phyloP scores from a whole-genome alignment of 2,329 filamentous ascomycete genomes.

The Beauveria asiatica region DNA sequence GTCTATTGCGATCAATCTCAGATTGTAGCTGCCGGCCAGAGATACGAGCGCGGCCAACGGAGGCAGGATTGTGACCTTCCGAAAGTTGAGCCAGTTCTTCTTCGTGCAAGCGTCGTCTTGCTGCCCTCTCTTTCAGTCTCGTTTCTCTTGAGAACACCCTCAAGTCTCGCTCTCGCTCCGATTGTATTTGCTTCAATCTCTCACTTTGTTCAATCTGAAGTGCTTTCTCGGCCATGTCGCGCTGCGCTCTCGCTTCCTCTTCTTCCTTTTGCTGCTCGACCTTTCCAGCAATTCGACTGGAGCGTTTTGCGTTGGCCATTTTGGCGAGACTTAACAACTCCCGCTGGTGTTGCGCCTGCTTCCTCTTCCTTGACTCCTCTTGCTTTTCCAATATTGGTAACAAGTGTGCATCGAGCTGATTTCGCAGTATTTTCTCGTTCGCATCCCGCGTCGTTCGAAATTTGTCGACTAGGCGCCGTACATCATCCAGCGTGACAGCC shows the following conservation, averaged over 20 bases:
- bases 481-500: constrained; percentile 72
- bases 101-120: constrained; percentile 73
- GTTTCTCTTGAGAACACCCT: constrained; percentile 78
- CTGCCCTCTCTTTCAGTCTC: constrained; percentile 76
- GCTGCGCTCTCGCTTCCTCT: constrained; percentile 61
- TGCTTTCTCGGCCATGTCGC: constrained; percentile 42
- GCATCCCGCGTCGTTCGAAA: constrained; percentile 70
- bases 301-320: constrained; percentile 88
- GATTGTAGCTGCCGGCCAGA: constrained; percentile 76
- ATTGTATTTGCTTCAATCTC: constrained; percentile 48
- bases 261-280: constrained; percentile 69
- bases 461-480: constrained; percentile 59
- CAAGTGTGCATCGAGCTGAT: constrained; percentile 66
- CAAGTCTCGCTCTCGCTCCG: constrained; percentile 67
- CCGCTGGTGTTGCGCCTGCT: constrained; percentile 60
- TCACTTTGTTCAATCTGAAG: constrained; percentile 58
- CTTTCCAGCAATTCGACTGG: constrained; percentile 78
- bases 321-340: constrained; percentile 77
- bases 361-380: constrained; percentile 63
- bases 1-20: constrained; percentile 72
- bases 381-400: constrained; percentile 77
- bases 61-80: constrained; percentile 59
- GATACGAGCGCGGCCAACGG: constrained; percentile 48
- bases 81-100: constrained; percentile 74
- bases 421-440: constrained; percentile 73